Conservation (phyloP, 768 basidiomycete species). For the Panus rudis region DNA sequence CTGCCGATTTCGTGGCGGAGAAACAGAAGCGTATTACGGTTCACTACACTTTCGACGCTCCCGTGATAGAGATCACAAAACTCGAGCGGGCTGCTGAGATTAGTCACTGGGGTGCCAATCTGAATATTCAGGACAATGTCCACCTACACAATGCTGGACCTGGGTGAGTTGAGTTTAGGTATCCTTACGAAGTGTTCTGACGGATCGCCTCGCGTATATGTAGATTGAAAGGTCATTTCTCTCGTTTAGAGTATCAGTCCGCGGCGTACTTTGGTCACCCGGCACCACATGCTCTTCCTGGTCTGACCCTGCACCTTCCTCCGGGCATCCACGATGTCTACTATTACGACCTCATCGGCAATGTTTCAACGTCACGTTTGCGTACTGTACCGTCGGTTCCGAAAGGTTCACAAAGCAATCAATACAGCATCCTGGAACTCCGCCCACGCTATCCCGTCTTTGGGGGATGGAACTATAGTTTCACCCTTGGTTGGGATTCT, state of each 20-base stretch:
- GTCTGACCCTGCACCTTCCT: constrained; percentile 75
- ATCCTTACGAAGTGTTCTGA: constrained; percentile 4
- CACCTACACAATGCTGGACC: constrained; percentile 87
- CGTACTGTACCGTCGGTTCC: constrained; percentile 60
- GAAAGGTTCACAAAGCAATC: constrained; percentile 43
- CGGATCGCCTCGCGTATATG: not conserved
- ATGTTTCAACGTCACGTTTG: constrained; percentile 91
- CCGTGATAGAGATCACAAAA: constrained; percentile 67
- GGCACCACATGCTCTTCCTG: constrained; percentile 64
- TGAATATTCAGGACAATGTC: constrained; percentile 90
- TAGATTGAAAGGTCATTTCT: constrained; percentile 94
- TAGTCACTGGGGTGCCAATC: constrained; percentile 94
- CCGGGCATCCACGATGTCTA: constrained; percentile 76
- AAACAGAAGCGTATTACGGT: constrained; percentile 63
- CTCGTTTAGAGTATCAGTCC: constrained; percentile 80
- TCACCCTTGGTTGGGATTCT: constrained; percentile 93
- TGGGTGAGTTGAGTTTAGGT: constrained; percentile 44
- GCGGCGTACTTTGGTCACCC: constrained; percentile 63
- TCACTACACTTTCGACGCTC: constrained; percentile 79
- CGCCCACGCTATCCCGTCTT: constrained; percentile 87
- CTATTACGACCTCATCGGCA: constrained; percentile 89
- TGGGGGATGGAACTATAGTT: constrained; percentile 97
- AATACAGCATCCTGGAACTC: constrained; percentile 71
- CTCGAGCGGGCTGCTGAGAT: constrained; percentile 80
- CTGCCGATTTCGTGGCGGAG: constrained; percentile 44